These are phyloP conservation scores for Pleoardoris graminearum DNA, from an alignment of 2,329 filamentous ascomycete species.

Conservation along the genomic window DNA sequence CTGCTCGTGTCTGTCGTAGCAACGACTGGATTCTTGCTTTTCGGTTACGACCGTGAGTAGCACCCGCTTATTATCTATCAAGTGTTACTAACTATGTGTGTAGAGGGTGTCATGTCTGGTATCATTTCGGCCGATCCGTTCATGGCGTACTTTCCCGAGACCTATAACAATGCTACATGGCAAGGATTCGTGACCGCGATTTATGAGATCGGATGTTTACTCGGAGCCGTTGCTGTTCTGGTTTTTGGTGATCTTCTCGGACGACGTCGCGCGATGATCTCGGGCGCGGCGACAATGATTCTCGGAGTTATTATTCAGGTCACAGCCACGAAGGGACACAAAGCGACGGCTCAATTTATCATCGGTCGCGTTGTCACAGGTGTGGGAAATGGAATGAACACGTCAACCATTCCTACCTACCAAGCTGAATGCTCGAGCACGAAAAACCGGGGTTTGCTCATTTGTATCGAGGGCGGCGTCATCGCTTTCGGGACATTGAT, in stretches of 20 bases:
- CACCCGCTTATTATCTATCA: not conserved
- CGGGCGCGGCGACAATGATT: conserved; percentile 49
- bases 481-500: conserved; percentile 57
- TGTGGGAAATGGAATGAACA: conserved; percentile 61
- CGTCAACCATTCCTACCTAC: conserved; percentile 58
- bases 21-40: conserved; percentile 38
- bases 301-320: conserved; percentile 49
- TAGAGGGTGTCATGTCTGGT: conserved; percentile 44
- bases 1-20: conserved; percentile 35
- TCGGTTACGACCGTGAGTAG: conserved; percentile 38
- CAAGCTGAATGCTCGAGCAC: conserved; percentile 59
- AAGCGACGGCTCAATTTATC: conserved; percentile 55
- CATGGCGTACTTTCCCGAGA: conserved; percentile 46
- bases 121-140: conserved; percentile 43
- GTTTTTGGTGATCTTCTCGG: conserved; percentile 48
- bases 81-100: not conserved
- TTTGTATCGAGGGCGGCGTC: conserved; percentile 61
- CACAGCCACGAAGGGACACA: conserved; percentile 35
- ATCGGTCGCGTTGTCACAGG: conserved; percentile 58
- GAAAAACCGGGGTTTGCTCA: conserved; percentile 62
- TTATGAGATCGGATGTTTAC: conserved; percentile 57
- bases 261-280: conserved; percentile 49
- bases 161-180: conserved; percentile 49
- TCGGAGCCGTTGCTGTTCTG: conserved; percentile 47
- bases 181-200: conserved; percentile 57